Conservation (phyloP, 352 stramenopile species). For the Globisporangium cystogenes region DNA sequence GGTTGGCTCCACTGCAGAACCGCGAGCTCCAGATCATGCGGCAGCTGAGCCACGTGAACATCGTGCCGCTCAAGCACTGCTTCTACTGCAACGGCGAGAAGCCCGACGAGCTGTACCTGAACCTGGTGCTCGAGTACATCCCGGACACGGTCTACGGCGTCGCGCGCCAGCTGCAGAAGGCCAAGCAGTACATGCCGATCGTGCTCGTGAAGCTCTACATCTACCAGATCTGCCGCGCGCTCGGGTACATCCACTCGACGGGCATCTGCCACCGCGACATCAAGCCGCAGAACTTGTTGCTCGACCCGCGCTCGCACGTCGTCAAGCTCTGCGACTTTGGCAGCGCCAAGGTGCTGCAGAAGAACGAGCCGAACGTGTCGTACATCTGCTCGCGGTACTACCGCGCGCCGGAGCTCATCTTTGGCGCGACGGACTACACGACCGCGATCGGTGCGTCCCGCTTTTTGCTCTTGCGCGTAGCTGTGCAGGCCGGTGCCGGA, state of each 20-base stretch:
- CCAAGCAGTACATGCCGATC: constrained; percentile 95
- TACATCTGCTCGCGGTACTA: constrained; percentile 99
- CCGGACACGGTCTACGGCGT: constrained; percentile 99
- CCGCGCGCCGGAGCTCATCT: constrained; percentile 98
- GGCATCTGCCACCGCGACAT: constrained; percentile 99
- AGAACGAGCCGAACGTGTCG: constrained; percentile 98
- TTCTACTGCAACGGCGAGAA: constrained; percentile 98
- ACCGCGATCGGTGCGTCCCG: constrained; percentile 90
- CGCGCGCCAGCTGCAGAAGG: constrained; percentile 94
- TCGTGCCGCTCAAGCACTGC: constrained; percentile 98
- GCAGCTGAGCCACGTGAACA: constrained; percentile 98
- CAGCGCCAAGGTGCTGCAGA: constrained; percentile 92
- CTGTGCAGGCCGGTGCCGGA: too few relatives aligned
- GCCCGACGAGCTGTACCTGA: constrained; percentile 97
- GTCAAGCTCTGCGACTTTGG: constrained; percentile 99
- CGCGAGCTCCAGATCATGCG: constrained; percentile 99
- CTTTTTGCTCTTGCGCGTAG: not conserved
- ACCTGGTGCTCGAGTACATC: constrained; percentile 99
- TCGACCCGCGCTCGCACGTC: constrained; percentile 96
- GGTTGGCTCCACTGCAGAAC: constrained; percentile 69
- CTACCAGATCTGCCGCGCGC: constrained; percentile 97
- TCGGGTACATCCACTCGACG: constrained; percentile 97
- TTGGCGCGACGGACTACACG: constrained; percentile 99
- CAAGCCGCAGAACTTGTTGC: constrained; percentile 99
- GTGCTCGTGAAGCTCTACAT: constrained; percentile 99